Conservation (phyloP, 495 filamentous ascomycete species). For the Recurvomyces mirabilis region DNA sequence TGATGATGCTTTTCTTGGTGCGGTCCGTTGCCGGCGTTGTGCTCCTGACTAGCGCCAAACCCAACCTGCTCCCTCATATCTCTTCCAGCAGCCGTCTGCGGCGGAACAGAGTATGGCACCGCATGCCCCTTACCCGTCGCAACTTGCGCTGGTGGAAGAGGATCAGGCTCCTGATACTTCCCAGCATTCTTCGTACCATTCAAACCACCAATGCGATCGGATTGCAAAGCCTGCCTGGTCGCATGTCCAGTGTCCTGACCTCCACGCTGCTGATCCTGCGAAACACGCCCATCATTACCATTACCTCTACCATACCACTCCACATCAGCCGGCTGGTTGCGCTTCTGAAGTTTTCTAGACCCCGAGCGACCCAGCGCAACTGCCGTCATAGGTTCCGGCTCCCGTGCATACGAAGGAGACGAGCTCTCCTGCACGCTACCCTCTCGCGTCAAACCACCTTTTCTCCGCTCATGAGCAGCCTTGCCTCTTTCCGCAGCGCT, state of each 20-base stretch:
- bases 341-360: too few species aligned
- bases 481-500: conserved; percentile 9
- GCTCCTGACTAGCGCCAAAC: conserved; percentile 14
- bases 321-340: too few species aligned
- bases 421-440: too few species aligned
- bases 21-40: background rate
- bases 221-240: conserved; percentile 19
- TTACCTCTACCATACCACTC: too few species aligned
- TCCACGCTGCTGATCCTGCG: too few species aligned
- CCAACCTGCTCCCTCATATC: conserved; percentile 23
- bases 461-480: conserved; percentile 14
- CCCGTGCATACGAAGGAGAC: too few species aligned
- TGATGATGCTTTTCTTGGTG: conserved; percentile 18
- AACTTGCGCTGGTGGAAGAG: conserved; percentile 17
- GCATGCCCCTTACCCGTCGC: conserved; percentile 6
- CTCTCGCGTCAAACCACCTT: too few species aligned
- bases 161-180: conserved; percentile 16
- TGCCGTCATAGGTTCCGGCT: too few species aligned
- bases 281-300: too few species aligned
- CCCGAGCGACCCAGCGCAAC: too few species aligned
- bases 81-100: conserved; percentile 22
- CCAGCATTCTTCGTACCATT: conserved; percentile 2
- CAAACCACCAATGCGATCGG: conserved; percentile 17
- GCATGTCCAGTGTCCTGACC: background rate
- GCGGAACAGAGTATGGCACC: conserved; percentile 18